Percentiles rank a stretch among this genome's conserved stretches.
phyloP scores from a whole-genome alignment of 225 moss, liverwort and hornwort genomes.

The Polytrichum formosum region DNA sequence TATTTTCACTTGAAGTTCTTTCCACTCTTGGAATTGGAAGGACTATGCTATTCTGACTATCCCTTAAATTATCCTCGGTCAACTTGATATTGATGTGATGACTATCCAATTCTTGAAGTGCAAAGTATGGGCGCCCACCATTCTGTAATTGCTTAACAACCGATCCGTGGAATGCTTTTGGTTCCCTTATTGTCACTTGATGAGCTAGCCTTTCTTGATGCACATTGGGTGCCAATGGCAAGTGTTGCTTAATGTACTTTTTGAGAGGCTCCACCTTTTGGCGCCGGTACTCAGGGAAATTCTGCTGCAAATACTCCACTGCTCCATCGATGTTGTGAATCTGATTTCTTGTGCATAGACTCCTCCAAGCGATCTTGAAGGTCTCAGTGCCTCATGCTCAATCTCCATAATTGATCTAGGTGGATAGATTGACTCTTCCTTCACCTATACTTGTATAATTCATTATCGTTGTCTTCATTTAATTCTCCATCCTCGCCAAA shows the following conservation, averaged over 20 bases:
- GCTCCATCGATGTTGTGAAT: slow-evolving; percentile 58
- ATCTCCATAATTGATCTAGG: no score
- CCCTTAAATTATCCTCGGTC: slow-evolving; percentile 4
- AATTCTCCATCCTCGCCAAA: no score
- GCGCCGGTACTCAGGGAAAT: slow-evolving; percentile 74
- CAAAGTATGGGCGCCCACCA: slow-evolving; percentile 33
- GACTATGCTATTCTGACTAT: slow-evolving; percentile 21
- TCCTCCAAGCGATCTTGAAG: slow-evolving; percentile 15
- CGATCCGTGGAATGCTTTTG: slow-evolving; percentile 30
- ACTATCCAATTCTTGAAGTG: background rate
- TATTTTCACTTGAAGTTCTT: slow-evolving; percentile 28
- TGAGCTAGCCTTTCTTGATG: no score
- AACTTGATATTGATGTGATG: slow-evolving; percentile 18
- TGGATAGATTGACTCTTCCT: no score
- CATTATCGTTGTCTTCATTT: no score
- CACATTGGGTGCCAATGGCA: slow-evolving; percentile 40
- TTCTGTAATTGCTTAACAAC: slow-evolving; percentile 25
- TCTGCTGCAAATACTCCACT: slow-evolving; percentile 58
- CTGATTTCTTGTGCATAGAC: slow-evolving; percentile 46
- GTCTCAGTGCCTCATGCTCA: no score
- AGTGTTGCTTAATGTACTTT: slow-evolving; percentile 51
- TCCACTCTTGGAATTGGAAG: slow-evolving; percentile 17
- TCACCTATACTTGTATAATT: no score
- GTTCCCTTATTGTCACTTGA: no score
- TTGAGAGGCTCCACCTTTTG: slow-evolving; percentile 21